A percentile compares a stretch with the other conserved stretches of the same genome.
Conservation (phyloP, 1,284 basidiomycete species). For the Trametes versicolor region DNA sequence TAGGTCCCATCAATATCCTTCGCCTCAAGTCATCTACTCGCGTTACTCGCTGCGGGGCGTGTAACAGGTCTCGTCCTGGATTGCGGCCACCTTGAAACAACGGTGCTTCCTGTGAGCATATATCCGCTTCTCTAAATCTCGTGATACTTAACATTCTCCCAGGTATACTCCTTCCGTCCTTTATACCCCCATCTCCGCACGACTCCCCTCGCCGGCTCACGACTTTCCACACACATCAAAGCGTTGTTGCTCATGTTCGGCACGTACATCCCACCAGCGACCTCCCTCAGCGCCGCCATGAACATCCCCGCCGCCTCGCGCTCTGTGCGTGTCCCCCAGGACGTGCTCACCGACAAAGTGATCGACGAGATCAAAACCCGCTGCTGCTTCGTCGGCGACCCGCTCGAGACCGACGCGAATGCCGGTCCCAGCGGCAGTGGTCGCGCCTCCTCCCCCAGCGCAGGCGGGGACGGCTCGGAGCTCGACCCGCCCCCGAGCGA, state of each 20-base stretch:
- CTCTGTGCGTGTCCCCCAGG: slow-evolving; percentile 73
- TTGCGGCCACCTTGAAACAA: slow-evolving; percentile 91
- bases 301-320: slow-evolving; percentile 72
- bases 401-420: slow-evolving; percentile 55
- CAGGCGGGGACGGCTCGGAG: slow-evolving; percentile 55
- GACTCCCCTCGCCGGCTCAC: slow-evolving; percentile 83
- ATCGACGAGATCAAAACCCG: slow-evolving; percentile 87
- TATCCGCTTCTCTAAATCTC: rapidly evolving
- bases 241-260: slow-evolving; percentile 84
- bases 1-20: slow-evolving; percentile 95
- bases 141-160: slow-evolving; percentile 15
- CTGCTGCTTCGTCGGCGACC: slow-evolving; percentile 79
- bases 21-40: slow-evolving; percentile 85
- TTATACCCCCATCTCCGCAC: slow-evolving; percentile 83
- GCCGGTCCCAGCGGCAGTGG: slow-evolving; percentile 36
- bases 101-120: slow-evolving; percentile 80
- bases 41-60: slow-evolving; percentile 86
- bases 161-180: slow-evolving; percentile 92
- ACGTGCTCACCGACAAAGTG: slow-evolving; percentile 77
- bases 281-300: slow-evolving; percentile 69
- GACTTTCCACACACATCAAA: slow-evolving; percentile 79
- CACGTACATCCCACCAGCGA: slow-evolving; percentile 81
- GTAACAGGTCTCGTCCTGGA: slow-evolving; percentile 95
- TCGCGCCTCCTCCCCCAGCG: slow-evolving; percentile 47
- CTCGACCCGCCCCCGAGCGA: slow-evolving; percentile 67